phyloP scores from a whole-genome alignment of 1,284 basidiomycete genomes.

The Sporisorium graminicola region DNA sequence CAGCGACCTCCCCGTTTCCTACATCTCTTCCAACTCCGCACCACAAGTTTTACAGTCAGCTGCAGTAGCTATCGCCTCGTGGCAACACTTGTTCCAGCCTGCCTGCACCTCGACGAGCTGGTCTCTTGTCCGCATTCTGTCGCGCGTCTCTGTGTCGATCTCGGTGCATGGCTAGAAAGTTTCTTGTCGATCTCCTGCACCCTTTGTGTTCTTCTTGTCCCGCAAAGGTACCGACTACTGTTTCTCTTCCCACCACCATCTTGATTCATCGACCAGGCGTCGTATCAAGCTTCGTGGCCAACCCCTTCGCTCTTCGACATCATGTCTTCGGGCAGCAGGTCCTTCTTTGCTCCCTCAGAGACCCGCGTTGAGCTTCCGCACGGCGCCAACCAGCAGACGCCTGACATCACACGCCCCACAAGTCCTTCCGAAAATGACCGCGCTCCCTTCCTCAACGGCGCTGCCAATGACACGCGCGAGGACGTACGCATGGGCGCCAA shows the following conservation, averaged over 20 bases:
- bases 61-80: conserved; percentile 8
- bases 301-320: background rate
- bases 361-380: conserved; percentile 46
- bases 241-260: conserved; percentile 14
- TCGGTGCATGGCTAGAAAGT: background rate
- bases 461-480: conserved; percentile 28
- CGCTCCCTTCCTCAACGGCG: conserved; percentile 44
- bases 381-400: conserved; percentile 35
- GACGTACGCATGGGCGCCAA: conserved; percentile 52
- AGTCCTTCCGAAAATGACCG: conserved; percentile 53
- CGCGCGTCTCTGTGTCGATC: background rate
- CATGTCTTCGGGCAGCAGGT: conserved; percentile 49
- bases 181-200: conserved; percentile 14
- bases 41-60: background rate
- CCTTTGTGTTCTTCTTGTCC: background rate
- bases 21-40: conserved; percentile 25
- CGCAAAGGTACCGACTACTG: background rate
- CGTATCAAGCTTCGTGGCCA: background rate
- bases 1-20: conserved; percentile 23
- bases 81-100: background rate
- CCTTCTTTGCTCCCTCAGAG: conserved; percentile 53
- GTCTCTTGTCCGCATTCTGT: conserved; percentile 6
- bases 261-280: background rate
- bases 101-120: background rate
- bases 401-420: conserved; percentile 43